Evolutionary conservation across 2,329 filamentous ascomycete species (phyloP).

Genomic region (Plenodomus lindquistii): DNA sequence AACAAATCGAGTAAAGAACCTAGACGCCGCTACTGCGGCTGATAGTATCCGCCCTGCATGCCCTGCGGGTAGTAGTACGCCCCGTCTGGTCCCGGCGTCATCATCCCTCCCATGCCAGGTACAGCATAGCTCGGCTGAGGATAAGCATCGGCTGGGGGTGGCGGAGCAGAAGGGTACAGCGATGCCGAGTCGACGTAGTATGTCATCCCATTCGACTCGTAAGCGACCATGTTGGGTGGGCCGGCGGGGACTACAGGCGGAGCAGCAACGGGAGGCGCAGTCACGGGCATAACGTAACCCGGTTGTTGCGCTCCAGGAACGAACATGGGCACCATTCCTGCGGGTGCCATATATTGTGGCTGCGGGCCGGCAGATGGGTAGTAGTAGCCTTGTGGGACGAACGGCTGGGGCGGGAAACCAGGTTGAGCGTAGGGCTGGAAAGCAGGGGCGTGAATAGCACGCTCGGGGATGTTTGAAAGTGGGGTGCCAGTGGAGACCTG

Average conservation of each 20-base stretch:
- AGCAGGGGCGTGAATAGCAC: slow-evolving; percentile 84
- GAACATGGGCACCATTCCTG: slow-evolving; percentile 59
- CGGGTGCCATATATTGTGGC: slow-evolving; percentile 50
- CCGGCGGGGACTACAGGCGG: slow-evolving; percentile 35
- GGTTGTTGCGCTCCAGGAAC: slow-evolving; percentile 59
- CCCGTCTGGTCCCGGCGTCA: slow-evolving; percentile 62
- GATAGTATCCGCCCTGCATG: slow-evolving; percentile 60
- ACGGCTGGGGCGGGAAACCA: slow-evolving; percentile 55
- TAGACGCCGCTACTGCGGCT: slow-evolving; percentile 47
- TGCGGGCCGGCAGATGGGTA: slow-evolving; percentile 55
- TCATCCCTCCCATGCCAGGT: slow-evolving; percentile 76
- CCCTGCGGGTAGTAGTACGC: slow-evolving; percentile 64
- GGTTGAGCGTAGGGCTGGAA: slow-evolving; percentile 72
- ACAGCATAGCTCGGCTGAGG: slow-evolving; percentile 56
- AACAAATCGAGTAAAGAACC: too few relatives aligned
- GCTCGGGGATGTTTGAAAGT: slow-evolving; percentile 88
- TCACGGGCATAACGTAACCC: slow-evolving; percentile 47
- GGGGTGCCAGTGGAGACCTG: slow-evolving; percentile 77
- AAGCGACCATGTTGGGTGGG: slow-evolving; percentile 66
- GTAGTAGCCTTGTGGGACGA: slow-evolving; percentile 61
- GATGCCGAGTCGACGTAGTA: slow-evolving; percentile 90
- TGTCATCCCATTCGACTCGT: slow-evolving; percentile 94
- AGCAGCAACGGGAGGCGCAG: slow-evolving; percentile 35
- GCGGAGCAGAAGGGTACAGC: slow-evolving; percentile 54
- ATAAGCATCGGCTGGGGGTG: slow-evolving; percentile 52